phyloP scores from a whole-genome alignment of 768 basidiomycete genomes.

The Lactarius evosmus region DNA sequence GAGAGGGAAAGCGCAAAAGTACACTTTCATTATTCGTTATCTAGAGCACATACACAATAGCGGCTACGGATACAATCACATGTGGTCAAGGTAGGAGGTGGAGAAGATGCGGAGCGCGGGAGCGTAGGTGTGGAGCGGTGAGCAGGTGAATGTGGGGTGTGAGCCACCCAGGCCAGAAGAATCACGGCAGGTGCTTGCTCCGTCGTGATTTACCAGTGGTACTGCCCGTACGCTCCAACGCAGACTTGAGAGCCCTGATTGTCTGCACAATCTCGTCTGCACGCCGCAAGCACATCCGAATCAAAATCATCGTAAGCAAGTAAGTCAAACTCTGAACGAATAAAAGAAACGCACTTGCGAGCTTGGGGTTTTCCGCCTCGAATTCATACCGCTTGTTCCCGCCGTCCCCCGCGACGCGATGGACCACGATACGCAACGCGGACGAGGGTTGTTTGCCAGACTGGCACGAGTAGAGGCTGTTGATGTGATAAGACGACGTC shows the following conservation, averaged over 20 bases:
- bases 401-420: constrained; percentile 48
- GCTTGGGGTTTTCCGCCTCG: constrained; percentile 83
- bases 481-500: constrained; percentile 90
- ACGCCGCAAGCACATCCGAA: no score
- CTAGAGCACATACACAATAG: constrained; percentile 17
- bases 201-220: constrained; percentile 54
- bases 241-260: constrained; percentile 60
- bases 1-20: constrained; percentile 6
- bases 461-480: constrained; percentile 79
- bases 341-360: constrained; percentile 59
- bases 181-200: constrained; percentile 45
- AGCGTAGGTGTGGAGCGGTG: no score
- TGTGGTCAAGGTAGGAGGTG: neutral
- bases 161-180: neutral
- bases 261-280: constrained; percentile 75
- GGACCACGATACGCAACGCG: constrained; percentile 86
- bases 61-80: constrained; percentile 20
- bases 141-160: neutral
- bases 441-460: constrained; percentile 67
- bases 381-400: constrained; percentile 94
- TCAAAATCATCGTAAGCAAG: neutral
- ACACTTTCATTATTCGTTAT: constrained; percentile 18
- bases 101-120: no score
- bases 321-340: neutral
- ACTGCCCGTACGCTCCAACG: constrained; percentile 62